Evolutionary conservation across 768 basidiomycete genomes (phyloP), one percentile per base, ranked within the genome.

Genomic region (Suillus bovinus): DNA sequence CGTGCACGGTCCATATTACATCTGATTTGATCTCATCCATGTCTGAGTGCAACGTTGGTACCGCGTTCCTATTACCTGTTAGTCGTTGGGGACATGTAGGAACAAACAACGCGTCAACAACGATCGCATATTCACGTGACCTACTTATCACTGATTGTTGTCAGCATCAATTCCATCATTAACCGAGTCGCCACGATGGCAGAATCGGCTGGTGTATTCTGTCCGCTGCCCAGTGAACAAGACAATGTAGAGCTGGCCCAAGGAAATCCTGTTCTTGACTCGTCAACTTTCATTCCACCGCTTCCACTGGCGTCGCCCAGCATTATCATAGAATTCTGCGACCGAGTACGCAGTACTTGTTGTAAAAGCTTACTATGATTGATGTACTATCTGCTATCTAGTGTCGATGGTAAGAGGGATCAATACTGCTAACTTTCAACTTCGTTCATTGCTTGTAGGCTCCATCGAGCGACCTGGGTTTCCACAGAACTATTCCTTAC

Each of bases 401-500:
- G 89, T 94, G 93, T 74, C 88, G 90, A 74, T 95, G 92, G 92
- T 92, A 71, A 71, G 83, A 62, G n/a, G 59, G 31, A 55, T 49
- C 17, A 44, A 8, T 11, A 11, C 20, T 52, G 16, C 38, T 36
- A 46, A 29, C 34, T 13, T 27, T 4, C 27, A 47, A 49, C 65
- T 13, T 56, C 24, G 13, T 49, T 16, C 55, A 63, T 27, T 52
- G 49, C 47, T 57, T 57, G 38, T 69, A 96, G 95, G 95, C 82
- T 95, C 42, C 94, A 96, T 68, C 84, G 95, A 68, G 95, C 96
- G 36, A 87, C 86, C 13, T 98, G 96, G 96, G 83, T 88, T n/a
- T 90, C 93, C 64, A 97, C 95, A 0, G 96, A 97, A 68, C 81
- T 98, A 17, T 84, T 95, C 67, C 76, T 96, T 39, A 97, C 96